A percentile compares a stretch with the other conserved stretches of the same genome.
Evolutionary conservation across 352 stramenopile genomes (phyloP).

Genomic region (Saprolegnia parasitica): DNA sequence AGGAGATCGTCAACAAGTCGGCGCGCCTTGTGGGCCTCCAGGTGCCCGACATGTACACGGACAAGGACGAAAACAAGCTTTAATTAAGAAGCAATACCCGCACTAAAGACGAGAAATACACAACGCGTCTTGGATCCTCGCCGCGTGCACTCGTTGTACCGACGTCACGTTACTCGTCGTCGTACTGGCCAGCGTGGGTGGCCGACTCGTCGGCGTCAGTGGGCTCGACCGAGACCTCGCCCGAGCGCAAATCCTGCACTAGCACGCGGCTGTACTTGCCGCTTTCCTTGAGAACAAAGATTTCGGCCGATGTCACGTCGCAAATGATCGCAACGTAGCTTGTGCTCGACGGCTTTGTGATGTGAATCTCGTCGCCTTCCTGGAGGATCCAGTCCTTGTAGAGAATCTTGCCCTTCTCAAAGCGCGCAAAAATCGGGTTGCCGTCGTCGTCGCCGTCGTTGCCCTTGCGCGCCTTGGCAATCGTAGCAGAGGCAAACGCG

Average conservation of each 20-base stretch:
- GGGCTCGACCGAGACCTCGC: slow-evolving; percentile 49
- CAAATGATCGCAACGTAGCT: slow-evolving; percentile 67
- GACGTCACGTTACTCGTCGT: too few relatives aligned
- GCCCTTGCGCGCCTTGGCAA: background rate
- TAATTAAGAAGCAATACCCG: slow-evolving; percentile 1
- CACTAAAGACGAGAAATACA: background rate
- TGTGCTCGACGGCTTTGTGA: slow-evolving; percentile 22
- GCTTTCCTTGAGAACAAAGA: slow-evolving; percentile 76
- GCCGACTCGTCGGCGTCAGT: slow-evolving; percentile 46
- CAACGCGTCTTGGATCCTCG: background rate
- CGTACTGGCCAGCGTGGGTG: slow-evolving; percentile 35
- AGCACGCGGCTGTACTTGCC: slow-evolving; percentile 72
- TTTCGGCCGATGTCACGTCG: slow-evolving; percentile 59
- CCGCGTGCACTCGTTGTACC: too few relatives aligned
- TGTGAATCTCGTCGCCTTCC: slow-evolving; percentile 68
- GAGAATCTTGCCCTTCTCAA: slow-evolving; percentile 63
- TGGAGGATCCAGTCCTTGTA: slow-evolving; percentile 74
- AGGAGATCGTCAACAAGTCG: slow-evolving; percentile 75
- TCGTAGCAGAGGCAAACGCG: background rate
- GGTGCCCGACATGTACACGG: slow-evolving; percentile 69
- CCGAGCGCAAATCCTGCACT: slow-evolving; percentile 68
- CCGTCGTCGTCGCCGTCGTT: slow-evolving; percentile 29
- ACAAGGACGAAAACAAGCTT: slow-evolving; percentile 44
- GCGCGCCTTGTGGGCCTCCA: slow-evolving; percentile 66
- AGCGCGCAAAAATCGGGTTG: slow-evolving; percentile 27